Conservation (phyloP, 2,329 filamentous ascomycete species). For the Kalmusia sp. region DNA sequence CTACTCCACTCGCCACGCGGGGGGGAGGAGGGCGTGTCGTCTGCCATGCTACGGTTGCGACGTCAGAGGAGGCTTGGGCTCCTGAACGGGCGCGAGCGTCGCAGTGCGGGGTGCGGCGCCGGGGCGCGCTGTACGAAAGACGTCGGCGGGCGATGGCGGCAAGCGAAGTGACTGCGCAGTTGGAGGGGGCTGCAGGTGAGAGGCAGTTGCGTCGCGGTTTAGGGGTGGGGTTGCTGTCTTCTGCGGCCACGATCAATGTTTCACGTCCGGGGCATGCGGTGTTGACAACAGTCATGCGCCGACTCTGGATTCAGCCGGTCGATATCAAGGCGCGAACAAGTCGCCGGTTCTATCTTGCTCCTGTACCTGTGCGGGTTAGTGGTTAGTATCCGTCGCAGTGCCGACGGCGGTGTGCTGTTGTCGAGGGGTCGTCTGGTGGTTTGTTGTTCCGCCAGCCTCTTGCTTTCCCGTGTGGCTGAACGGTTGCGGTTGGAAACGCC, state of each 20-base stretch:
- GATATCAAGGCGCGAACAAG: conserved; percentile 13
- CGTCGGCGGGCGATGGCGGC: conserved; percentile 3
- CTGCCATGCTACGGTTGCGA: conserved; percentile 36
- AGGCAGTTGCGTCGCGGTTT: conserved; percentile 10
- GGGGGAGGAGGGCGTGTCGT: conserved; percentile 41
- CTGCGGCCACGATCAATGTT: conserved; percentile 23
- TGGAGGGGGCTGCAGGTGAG: conserved; percentile 6
- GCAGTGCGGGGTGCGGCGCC: conserved; percentile 26
- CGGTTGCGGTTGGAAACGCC: conserved; percentile 11
- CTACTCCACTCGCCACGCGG: conserved; percentile 38
- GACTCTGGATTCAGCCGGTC: conserved; percentile 24
- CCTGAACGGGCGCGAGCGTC: conserved; percentile 24
- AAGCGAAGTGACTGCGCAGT: conserved; percentile 13
- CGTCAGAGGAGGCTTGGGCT: conserved; percentile 26
- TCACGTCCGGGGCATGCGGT: conserved; percentile 33
- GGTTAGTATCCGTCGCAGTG: conserved; percentile 29
- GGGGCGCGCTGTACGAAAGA: conserved; percentile 16
- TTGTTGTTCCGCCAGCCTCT: conserved; percentile 30
- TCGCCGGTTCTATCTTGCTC: conserved; percentile 16
- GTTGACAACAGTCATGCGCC: conserved; percentile 32
- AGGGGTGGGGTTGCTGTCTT: conserved; percentile 5
- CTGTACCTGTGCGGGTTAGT: conserved; percentile 44
- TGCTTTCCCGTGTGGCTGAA: conserved; percentile 16
- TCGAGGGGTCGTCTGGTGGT: conserved; percentile 21
- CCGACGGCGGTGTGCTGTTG: conserved; percentile 32